These are phyloP conservation scores for Saccharomyces cerevisiae DNA, from an alignment of 805 yeast genomes.

Conservation along the genomic window DNA sequence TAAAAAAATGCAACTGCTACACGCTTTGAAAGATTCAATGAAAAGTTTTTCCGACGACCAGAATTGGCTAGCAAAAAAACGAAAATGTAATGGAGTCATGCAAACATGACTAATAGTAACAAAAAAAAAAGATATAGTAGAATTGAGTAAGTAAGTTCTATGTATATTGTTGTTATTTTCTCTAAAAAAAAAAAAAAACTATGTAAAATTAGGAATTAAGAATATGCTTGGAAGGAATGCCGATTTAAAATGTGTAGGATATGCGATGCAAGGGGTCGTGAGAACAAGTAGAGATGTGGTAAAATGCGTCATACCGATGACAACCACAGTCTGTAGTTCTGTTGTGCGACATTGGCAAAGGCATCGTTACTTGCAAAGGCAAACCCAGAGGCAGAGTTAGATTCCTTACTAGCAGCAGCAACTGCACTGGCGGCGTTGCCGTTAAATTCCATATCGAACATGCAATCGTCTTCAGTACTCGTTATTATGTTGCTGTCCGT, in stretches of 20 bases:
- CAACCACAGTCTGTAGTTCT: constrained; percentile 25
- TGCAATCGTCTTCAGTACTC: constrained; percentile 1
- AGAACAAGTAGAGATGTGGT: neutral
- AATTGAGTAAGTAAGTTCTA: neutral
- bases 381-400: neutral
- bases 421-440: neutral
- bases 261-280: neutral
- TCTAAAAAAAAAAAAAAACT: neutral
- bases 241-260: neutral
- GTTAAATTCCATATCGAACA: neutral
- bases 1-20: neutral
- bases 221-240: neutral
- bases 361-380: constrained; percentile 4
- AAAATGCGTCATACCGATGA: constrained; percentile 9
- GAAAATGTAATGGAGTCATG: neutral
- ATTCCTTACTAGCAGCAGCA: neutral
- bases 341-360: constrained; percentile 22
- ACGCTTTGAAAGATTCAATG: neutral
- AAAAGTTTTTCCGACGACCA: neutral
- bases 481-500: neutral
- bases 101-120: neutral
- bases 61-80: neutral
- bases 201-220: neutral
- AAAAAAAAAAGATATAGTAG: neutral
- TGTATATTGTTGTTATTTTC: neutral